phyloP scores from a whole-genome alignment of 352 stramenopile genomes.

The Globisporangium okanoganense region DNA sequence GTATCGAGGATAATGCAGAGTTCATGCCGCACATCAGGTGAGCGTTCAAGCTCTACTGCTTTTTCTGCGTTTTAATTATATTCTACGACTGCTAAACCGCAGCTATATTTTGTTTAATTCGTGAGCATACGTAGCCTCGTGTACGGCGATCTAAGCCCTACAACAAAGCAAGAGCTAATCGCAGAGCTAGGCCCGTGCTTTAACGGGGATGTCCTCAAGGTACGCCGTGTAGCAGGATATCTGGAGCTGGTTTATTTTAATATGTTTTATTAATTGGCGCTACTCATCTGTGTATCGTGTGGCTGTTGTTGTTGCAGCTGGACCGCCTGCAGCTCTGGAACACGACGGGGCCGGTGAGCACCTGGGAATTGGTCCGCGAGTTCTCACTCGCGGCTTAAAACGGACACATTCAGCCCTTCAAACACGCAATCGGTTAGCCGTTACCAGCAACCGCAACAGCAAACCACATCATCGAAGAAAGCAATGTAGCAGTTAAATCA shows the following conservation, averaged over 20 bases:
- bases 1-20: slow-evolving; percentile 22
- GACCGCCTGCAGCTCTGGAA: slow-evolving; percentile 50
- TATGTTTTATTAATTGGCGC: background rate
- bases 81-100: no score
- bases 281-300: background rate
- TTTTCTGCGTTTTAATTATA: no score
- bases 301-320: slow-evolving; percentile 19
- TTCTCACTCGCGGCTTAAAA: slow-evolving; percentile 11
- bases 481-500: no score
- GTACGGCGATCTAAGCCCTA: slow-evolving; percentile 42
- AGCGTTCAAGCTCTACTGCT: background rate
- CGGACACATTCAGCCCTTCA: no score
- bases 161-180: slow-evolving; percentile 26
- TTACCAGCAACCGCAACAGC: background rate
- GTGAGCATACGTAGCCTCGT: slow-evolving; percentile 29
- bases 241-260: background rate
- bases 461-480: background rate
- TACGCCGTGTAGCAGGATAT: slow-evolving; percentile 7
- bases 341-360: slow-evolving; percentile 33
- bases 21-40: slow-evolving; percentile 72
- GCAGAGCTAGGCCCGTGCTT: slow-evolving; percentile 36
- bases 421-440: background rate
- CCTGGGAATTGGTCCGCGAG: slow-evolving; percentile 39
- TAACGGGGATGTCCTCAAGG: slow-evolving; percentile 28
- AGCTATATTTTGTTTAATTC: background rate